These are phyloP conservation scores for Helotiales sp. DNA, from an alignment of 2,329 filamentous ascomycete species.

Conservation along the genomic window DNA sequence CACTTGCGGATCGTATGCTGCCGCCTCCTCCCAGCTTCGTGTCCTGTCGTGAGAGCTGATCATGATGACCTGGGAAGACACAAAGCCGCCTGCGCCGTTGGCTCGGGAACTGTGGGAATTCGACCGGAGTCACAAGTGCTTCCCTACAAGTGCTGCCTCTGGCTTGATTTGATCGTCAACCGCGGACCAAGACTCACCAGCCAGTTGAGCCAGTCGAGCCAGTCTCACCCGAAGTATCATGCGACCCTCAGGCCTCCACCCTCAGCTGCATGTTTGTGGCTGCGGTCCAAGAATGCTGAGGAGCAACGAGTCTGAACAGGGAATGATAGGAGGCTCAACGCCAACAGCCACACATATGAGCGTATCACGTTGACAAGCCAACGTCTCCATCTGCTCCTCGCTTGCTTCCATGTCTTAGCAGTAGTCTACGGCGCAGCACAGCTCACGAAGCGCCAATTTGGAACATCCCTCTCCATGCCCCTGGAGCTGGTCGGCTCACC, in stretches of 20 bases:
- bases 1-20: neutral
- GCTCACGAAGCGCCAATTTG: slow-evolving; percentile 3
- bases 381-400: neutral
- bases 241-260: slow-evolving; percentile 16
- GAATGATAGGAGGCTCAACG: slow-evolving; percentile 3
- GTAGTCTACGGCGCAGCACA: slow-evolving; percentile 8
- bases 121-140: neutral
- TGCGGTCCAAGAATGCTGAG: neutral
- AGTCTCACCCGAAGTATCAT: slow-evolving; percentile 23
- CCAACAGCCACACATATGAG: neutral
- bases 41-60: neutral
- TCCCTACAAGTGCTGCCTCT: slow-evolving; percentile 1
- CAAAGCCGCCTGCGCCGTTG: slow-evolving; percentile 16
- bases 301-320: neutral
- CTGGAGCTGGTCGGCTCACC: slow-evolving; percentile 10
- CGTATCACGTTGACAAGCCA: neutral
- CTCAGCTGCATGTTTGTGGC: slow-evolving; percentile 10
- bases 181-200: slow-evolving; percentile 20
- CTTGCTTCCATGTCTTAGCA: neutral
- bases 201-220: neutral
- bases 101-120: neutral
- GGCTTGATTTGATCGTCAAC: slow-evolving; percentile 25
- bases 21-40: neutral
- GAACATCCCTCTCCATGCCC: neutral
- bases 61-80: neutral